These are phyloP conservation scores for Boletus sensibilis DNA, from an alignment of 768 basidiomycete species.

Conservation along the genomic window DNA sequence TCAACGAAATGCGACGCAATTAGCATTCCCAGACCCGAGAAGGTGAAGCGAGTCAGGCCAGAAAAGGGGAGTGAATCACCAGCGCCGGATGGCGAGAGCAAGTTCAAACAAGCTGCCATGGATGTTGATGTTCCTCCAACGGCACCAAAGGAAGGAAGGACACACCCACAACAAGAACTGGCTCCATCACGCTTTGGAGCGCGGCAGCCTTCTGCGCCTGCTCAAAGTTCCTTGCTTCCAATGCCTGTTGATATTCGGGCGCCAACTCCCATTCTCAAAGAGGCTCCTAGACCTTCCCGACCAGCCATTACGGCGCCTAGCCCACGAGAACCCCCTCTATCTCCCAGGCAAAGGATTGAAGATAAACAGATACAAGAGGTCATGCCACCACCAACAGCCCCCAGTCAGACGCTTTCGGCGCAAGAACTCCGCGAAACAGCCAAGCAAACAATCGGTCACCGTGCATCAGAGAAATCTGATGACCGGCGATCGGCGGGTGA, in stretches of 20 bases:
- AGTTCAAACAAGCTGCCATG: slow-evolving; percentile 34
- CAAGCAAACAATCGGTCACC: slow-evolving; percentile 55
- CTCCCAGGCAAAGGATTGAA: slow-evolving; percentile 43
- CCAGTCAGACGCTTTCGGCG: slow-evolving; percentile 76
- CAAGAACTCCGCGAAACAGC: slow-evolving; percentile 81
- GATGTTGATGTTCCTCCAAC: slow-evolving; percentile 31
- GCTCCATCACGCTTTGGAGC: slow-evolving; percentile 21
- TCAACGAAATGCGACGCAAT: slow-evolving; percentile 6
- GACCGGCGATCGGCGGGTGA: slow-evolving; percentile 39
- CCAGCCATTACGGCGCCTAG: slow-evolving; percentile 14
- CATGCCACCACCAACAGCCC: slow-evolving; percentile 80
- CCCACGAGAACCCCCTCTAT: slow-evolving; percentile 37
- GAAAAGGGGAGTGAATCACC: slow-evolving; percentile 40
- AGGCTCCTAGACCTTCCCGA: slow-evolving; percentile 21
- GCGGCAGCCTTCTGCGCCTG: slow-evolving; percentile 13
- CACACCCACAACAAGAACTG: slow-evolving; percentile 20
- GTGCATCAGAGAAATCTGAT: slow-evolving; percentile 39
- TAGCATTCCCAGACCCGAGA: slow-evolving; percentile 78
- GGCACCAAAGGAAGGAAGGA: slow-evolving; percentile 28
- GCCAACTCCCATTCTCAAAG: slow-evolving; percentile 15
- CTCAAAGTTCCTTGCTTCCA: slow-evolving; percentile 16
- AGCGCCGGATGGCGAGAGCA: slow-evolving; percentile 31
- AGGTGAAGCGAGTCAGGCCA: slow-evolving; percentile 58
- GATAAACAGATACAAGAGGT: slow-evolving; percentile 37
- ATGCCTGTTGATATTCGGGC: slow-evolving; percentile 18